phyloP scores from a whole-genome alignment of 192 early-diverging fungal species.

The Funneliformis mosseae region DNA sequence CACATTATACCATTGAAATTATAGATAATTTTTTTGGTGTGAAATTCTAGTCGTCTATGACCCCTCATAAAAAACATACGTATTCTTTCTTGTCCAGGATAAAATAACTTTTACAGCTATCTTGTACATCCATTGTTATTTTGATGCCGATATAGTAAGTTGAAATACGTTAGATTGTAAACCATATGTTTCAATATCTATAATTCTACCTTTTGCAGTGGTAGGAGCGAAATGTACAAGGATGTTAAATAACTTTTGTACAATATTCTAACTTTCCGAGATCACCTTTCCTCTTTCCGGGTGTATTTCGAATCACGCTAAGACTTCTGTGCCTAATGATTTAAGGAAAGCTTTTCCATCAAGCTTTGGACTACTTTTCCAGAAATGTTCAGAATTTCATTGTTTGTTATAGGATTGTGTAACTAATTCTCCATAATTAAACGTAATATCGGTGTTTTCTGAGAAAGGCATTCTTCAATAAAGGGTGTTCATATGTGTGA shows the following conservation, averaged over 20 bases:
- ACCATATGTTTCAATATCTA: neutral
- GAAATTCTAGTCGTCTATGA: neutral
- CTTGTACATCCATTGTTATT: neutral
- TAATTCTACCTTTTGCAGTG: neutral
- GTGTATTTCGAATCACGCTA: neutral
- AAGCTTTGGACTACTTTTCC: neutral
- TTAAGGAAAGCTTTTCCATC: conserved; percentile 13
- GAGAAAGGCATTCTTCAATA: conserved; percentile 14
- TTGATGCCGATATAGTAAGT: conserved; percentile 15
- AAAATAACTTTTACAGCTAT: conserved; percentile 1
- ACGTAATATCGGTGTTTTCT: neutral
- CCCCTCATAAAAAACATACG: conserved; percentile 1
- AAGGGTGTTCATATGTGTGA: conserved; percentile 11
- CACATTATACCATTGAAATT: too few relatives aligned
- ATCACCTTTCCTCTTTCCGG: conserved; percentile 3
- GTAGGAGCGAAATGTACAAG: conserved; percentile 4
- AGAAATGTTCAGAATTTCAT: conserved; percentile 10
- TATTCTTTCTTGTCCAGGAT: conserved; percentile 23
- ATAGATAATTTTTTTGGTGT: neutral
- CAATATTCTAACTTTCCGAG: conserved; percentile 20
- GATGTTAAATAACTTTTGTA: conserved; percentile 18
- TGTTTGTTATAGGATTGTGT: neutral
- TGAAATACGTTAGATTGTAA: conserved; percentile 24
- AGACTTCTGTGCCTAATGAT: conserved; percentile 5
- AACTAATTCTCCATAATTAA: conserved; percentile 1